These are phyloP conservation scores for Typha latifolia DNA, from an alignment of 176 grass and related monocot species.

Conservation along the genomic window DNA sequence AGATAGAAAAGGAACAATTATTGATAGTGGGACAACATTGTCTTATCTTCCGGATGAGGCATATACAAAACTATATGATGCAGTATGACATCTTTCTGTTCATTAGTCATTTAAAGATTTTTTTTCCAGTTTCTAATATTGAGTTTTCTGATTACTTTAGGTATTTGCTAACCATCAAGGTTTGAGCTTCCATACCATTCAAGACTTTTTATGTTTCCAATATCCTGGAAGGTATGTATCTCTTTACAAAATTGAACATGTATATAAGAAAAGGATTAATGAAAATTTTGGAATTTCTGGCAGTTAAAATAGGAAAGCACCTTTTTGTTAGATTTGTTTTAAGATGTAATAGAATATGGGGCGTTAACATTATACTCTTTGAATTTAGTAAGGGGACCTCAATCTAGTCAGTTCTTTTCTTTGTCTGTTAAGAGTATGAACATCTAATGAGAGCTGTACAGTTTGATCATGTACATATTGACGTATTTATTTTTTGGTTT, in stretches of 20 bases:
- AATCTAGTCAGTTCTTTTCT: too few relatives aligned
- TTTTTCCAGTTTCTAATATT: slow-evolving; percentile 6
- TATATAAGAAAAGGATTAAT: background rate
- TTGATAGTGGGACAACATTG: slow-evolving; percentile 93
- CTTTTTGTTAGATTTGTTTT: too few relatives aligned
- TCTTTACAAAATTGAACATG: background rate
- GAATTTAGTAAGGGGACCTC: too few relatives aligned
- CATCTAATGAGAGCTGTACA: background rate
- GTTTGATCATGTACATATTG: background rate
- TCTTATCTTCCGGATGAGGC: slow-evolving; percentile 63
- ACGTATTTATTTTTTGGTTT: background rate
- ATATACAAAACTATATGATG: slow-evolving; percentile 38
- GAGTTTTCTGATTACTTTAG: slow-evolving; percentile 32
- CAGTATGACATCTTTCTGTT: slow-evolving; percentile 27
- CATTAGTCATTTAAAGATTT: background rate
- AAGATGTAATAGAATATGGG: too few relatives aligned
- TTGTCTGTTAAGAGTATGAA: too few relatives aligned
- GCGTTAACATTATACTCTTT: too few relatives aligned
- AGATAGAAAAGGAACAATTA: slow-evolving; percentile 65
- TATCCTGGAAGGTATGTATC: slow-evolving; percentile 63
- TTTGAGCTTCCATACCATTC: slow-evolving; percentile 25
- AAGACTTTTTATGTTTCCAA: slow-evolving; percentile 64
- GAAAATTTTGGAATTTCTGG: too few relatives aligned
- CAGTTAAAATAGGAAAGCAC: too few relatives aligned
- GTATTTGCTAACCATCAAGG: slow-evolving; percentile 49